Evolutionary conservation across 2,329 filamentous ascomycete genomes (phyloP).

Genomic region (Exserohilum rostratum): DNA sequence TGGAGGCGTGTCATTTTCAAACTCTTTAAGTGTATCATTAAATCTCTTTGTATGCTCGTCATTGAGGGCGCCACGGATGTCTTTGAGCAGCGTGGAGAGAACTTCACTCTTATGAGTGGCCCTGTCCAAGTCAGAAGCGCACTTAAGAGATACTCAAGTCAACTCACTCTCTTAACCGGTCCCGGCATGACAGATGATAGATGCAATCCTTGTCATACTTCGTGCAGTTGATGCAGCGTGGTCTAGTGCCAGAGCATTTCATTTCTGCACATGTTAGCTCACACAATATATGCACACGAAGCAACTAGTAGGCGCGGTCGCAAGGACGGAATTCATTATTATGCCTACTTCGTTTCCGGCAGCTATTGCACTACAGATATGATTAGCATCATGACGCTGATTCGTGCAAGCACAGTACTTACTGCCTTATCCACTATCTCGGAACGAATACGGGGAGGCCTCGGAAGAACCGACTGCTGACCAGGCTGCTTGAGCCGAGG

Average conservation of each 20-base stretch:
- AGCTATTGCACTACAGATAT: not conserved
- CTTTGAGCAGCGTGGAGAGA: not conserved
- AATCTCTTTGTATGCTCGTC: not conserved
- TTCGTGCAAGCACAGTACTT: not conserved
- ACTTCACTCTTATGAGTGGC: not conserved
- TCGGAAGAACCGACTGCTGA: not conserved
- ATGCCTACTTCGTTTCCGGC: not conserved
- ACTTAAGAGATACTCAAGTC: not conserved
- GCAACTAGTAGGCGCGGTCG: not conserved
- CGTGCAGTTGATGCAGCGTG: not conserved
- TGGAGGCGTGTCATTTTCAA: not conserved
- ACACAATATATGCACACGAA: not conserved
- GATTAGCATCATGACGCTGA: not conserved
- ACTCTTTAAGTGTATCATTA: not conserved
- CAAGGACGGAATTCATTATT: not conserved
- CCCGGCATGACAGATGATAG: not conserved
- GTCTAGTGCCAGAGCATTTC: not conserved
- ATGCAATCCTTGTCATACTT: not conserved
- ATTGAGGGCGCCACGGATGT: not conserved
- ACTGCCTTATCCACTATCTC: not conserved
- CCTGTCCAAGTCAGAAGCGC: not conserved
- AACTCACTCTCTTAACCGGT: not conserved
- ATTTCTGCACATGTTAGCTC: not conserved
- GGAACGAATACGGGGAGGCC: not conserved
- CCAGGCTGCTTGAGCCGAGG: not conserved